Conservation (phyloP, 768 basidiomycete species). For the Lentinula raphanica region DNA sequence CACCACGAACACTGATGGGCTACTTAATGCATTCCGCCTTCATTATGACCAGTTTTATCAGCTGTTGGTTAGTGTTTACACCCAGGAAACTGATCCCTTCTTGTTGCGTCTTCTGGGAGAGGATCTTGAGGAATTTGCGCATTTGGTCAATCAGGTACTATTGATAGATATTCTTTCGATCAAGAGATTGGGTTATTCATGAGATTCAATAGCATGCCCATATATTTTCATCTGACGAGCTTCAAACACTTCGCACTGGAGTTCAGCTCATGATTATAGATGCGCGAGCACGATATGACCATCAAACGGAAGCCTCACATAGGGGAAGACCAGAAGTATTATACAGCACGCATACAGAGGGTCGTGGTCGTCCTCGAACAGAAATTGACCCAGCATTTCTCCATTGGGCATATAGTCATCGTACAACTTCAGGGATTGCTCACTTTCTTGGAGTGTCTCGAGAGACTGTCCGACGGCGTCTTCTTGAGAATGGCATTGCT, state of each 20-base stretch:
- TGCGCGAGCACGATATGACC: not conserved
- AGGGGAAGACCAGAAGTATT: not conserved
- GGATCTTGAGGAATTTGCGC: not conserved
- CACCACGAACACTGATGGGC: too few relatives aligned
- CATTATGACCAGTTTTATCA: too few relatives aligned
- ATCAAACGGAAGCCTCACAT: not conserved
- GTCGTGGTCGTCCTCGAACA: slow-evolving; percentile 8
- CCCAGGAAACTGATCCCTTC: too few relatives aligned
- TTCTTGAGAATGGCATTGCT: slow-evolving; percentile 15
- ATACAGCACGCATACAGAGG: not conserved
- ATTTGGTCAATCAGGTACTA: not conserved
- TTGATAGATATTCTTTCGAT: too few relatives aligned
- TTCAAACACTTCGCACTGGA: not conserved
- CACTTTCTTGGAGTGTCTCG: slow-evolving; percentile 12
- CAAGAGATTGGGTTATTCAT: too few relatives aligned
- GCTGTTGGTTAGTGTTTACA: too few relatives aligned
- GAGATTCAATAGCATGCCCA: not conserved
- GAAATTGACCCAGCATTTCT: slow-evolving; percentile 16
- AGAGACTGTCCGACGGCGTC: slow-evolving; percentile 9
- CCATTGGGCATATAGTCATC: slow-evolving; percentile 12
- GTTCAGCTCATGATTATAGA: not conserved
- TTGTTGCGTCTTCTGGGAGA: not conserved
- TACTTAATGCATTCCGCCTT: too few relatives aligned
- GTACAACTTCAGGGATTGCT: slow-evolving; percentile 13
- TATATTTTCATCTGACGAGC: not conserved